Base-by-base conservation (phyloP, 345 rosid species). In the Combretum micranthum region DNA sequence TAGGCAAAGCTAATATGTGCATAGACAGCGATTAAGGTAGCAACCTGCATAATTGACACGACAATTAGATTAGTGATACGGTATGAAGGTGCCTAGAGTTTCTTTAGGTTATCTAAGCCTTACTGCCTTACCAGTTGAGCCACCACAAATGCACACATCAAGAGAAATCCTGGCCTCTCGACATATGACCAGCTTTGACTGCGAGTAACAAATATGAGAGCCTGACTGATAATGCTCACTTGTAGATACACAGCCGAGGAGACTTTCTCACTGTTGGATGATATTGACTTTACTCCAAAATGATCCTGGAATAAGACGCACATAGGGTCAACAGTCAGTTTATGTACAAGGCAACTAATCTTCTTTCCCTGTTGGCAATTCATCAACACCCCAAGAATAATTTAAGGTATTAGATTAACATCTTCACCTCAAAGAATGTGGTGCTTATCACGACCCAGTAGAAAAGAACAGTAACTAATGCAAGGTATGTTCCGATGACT, bases 201-300 rank as follows among this genome's bases (percentile, higher is more conserved):
- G 12, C 96, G 90, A 10, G 96, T 92, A 44, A 92, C 98, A 37
- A 88, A 92, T 69, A 92, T 92, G 64, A 92, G 88, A 69, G 98
- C 96, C 74, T 86, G 98, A 65, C 98, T 92, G 66, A 88, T 86
- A 72, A 92, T 92, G 72, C 98, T 92, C 54, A 92, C 94, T 80
- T 92, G 98, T 47, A 92, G 87, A 80, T 92, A 88, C 45, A 92
- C 60, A 44, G 97, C 98, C 14, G 97, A 81, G 10, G 97, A 81
- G 20, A 92, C 78, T 80, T 92, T 58, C 72, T 92, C 81, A 12
- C 55, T 72, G 60, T 64, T 67, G 69, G 60, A 63, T 19, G 87
- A 73, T 56, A 88, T 20, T 52, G 93, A 84, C 50, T 47, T 67
- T 52, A 88, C 89, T 52, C 80, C 64, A 75, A 92, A 86, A 66